A percentile compares a stretch with the other conserved stretches of the same genome.
Conservation (phyloP, 331 rosid genomes). For the Telfairia occidentalis region DNA sequence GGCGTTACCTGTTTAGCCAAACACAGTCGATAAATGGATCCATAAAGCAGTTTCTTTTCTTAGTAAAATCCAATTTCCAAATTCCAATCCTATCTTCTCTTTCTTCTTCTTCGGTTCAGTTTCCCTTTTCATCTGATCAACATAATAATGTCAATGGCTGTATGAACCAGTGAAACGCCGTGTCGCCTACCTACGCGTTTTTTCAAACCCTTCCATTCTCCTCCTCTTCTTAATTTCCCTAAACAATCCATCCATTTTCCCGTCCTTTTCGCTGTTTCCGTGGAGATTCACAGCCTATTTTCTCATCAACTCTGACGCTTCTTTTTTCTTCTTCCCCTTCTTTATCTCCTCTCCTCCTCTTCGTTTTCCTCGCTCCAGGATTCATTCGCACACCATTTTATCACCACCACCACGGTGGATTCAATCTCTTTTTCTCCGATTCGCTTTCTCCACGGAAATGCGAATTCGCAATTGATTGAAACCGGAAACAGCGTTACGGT, state of each 20-base stretch:
- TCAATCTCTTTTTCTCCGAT: background rate
- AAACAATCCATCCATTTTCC: background rate
- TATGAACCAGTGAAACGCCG: background rate
- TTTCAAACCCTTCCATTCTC: background rate
- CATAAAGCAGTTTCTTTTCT: background rate
- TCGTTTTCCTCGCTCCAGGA: background rate
- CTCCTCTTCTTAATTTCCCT: background rate
- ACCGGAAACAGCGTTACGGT: background rate
- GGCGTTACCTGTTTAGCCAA: background rate
- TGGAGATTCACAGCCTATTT: background rate
- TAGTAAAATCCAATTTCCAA: background rate
- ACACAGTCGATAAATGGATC: too few relatives aligned
- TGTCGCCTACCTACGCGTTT: background rate
- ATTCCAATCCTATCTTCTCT: too few relatives aligned
- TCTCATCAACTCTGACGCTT: background rate
- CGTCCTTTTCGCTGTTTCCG: background rate
- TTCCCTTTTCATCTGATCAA: background rate
- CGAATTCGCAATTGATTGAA: background rate
- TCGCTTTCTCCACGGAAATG: background rate
- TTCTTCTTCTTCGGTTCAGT: background rate
- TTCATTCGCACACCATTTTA: background rate
- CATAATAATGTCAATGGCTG: too few relatives aligned
- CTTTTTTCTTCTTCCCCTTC: too few relatives aligned
- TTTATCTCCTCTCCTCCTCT: background rate
- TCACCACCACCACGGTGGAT: background rate